These are phyloP conservation scores for Metschnikowia continentalis DNA, from an alignment of 805 yeast genomes.

Conservation along the genomic window DNA sequence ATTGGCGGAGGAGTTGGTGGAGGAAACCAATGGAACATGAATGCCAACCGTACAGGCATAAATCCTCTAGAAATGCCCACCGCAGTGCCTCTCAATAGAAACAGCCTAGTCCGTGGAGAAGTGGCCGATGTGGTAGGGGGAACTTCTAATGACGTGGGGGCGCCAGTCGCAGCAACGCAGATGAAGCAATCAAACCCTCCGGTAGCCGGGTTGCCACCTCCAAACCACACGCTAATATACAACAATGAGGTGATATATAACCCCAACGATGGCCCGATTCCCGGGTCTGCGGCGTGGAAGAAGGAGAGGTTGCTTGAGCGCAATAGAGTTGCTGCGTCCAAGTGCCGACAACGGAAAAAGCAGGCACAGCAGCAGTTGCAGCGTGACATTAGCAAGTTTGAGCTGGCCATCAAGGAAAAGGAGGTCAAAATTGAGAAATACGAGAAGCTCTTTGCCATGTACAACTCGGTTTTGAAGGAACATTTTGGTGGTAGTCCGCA, in stretches of 20 bases:
- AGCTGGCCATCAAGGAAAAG: constrained; percentile 37
- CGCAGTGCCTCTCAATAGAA: neutral
- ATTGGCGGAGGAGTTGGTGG: neutral
- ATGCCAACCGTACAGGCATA: neutral
- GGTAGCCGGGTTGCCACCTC: constrained; percentile 44
- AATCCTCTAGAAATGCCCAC: neutral
- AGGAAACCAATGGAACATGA: neutral
- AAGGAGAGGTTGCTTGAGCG: constrained; percentile 57
- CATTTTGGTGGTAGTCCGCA: constrained; percentile 14
- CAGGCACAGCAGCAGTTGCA: constrained; percentile 66
- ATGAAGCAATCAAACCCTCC: neutral
- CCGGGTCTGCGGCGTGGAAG: constrained; percentile 68
- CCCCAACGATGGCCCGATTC: constrained; percentile 52
- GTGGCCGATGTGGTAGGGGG: neutral
- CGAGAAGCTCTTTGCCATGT: constrained; percentile 18
- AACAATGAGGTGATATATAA: constrained; percentile 53
- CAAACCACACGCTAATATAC: constrained; percentile 49
- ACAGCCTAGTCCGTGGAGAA: neutral
- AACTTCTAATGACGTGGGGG: neutral
- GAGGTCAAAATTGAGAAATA: constrained; percentile 20
- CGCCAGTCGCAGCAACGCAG: neutral
- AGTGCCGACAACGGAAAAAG: constrained; percentile 64
- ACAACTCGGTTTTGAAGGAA: constrained; percentile 18
- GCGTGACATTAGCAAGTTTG: constrained; percentile 50
- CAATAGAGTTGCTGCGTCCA: constrained; percentile 64